Conservation (phyloP, 768 basidiomycete species). For the Leccinum rimulosum region DNA sequence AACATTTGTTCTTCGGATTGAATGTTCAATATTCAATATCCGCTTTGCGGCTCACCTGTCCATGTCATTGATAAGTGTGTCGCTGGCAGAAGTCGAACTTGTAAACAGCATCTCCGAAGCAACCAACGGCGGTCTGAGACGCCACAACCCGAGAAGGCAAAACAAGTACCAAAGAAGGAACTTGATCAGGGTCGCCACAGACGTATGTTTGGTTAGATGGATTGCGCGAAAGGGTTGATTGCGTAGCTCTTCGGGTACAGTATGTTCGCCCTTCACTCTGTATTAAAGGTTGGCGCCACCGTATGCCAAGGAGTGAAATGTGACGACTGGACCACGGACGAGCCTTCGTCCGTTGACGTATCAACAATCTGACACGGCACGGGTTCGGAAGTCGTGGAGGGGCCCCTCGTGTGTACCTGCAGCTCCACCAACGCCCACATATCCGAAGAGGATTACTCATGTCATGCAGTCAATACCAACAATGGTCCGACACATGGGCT, state of each 20-base stretch:
- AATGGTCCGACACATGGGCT: slow-evolving; percentile 7
- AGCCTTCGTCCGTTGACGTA: neutral
- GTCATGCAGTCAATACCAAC: slow-evolving; percentile 5
- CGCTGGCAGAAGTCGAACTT: slow-evolving; percentile 9
- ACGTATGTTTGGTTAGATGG: slow-evolving; percentile 10
- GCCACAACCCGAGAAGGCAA: slow-evolving; percentile 11
- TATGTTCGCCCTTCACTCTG: slow-evolving; percentile 4
- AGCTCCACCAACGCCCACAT: neutral
- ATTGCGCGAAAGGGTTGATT: slow-evolving; percentile 10
- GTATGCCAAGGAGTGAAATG: slow-evolving; percentile 2
- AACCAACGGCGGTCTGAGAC: slow-evolving; percentile 6
- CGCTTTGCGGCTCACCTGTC: slow-evolving; percentile 20
- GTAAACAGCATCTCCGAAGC: neutral
- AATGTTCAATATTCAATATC: slow-evolving; percentile 21
- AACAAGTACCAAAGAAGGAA: slow-evolving; percentile 12
- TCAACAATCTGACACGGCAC: neutral
- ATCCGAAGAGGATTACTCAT: neutral
- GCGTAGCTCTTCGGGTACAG: slow-evolving; percentile 10
- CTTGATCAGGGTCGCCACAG: slow-evolving; percentile 9
- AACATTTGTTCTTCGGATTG: slow-evolving; percentile 1
- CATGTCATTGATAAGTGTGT: slow-evolving; percentile 2
- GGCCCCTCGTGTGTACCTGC: neutral
- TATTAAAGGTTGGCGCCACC: neutral
- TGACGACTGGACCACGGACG: slow-evolving; percentile 2
- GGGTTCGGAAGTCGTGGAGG: neutral